phyloP scores from a whole-genome alignment of 148 eudicot species.

The Vaccinium vitisidaea region DNA sequence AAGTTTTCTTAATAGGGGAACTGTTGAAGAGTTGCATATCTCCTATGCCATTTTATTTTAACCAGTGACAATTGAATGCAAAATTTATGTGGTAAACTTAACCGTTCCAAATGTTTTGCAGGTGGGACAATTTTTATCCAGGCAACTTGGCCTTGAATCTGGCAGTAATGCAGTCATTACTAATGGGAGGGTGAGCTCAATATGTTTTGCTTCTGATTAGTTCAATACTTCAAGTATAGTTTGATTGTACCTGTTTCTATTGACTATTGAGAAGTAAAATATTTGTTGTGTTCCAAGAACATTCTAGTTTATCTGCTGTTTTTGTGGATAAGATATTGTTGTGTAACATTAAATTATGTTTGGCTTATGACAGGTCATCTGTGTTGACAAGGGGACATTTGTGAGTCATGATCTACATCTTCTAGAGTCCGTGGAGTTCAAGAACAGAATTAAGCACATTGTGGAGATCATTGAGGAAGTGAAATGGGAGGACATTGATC shows the following conservation, averaged over 20 bases:
- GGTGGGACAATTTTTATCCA: slow-evolving; percentile 62
- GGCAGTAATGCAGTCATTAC: slow-evolving; percentile 80
- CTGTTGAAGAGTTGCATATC: not conserved
- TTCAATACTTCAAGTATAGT: not conserved
- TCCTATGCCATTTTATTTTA: not conserved
- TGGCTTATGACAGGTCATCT: slow-evolving; percentile 49
- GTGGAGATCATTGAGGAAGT: slow-evolving; percentile 69
- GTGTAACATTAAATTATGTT: not conserved
- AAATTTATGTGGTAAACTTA: not conserved
- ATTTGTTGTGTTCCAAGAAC: not conserved
- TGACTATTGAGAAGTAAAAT: not conserved
- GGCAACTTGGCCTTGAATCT: slow-evolving; percentile 59
- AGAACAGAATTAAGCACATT: slow-evolving; percentile 81
- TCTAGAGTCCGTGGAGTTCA: slow-evolving; percentile 81
- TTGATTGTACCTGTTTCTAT: not conserved
- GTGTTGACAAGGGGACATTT: slow-evolving; percentile 47
- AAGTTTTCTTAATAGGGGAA: not conserved
- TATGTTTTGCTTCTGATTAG: slow-evolving; percentile 9
- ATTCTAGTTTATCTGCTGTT: not conserved
- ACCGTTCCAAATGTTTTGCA: slow-evolving; percentile 35
- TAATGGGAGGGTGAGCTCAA: slow-evolving; percentile 86
- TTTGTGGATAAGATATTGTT: not conserved
- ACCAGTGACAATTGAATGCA: slow-evolving; percentile 1
- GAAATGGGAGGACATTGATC: slow-evolving; percentile 79
- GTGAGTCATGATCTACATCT: slow-evolving; percentile 85